Percentiles rank a stretch among this genome's conserved stretches.
Conservation (phyloP, 768 basidiomycete genomes). For the Crucibulum laeve region DNA sequence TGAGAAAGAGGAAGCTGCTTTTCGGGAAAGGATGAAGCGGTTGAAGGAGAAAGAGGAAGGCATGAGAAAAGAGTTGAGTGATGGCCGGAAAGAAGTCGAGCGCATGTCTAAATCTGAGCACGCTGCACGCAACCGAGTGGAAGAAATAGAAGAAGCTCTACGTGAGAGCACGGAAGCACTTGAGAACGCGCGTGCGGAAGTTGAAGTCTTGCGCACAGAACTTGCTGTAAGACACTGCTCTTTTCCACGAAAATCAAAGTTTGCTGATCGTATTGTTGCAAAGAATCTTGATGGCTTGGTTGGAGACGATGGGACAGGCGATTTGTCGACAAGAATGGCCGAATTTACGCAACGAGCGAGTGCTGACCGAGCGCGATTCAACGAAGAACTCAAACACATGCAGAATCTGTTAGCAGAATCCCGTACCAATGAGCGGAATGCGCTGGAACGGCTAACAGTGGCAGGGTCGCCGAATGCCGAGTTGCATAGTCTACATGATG, state of each 20-base stretch:
- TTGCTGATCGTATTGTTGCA: constrained; percentile 2
- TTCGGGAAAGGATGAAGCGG: constrained; percentile 60
- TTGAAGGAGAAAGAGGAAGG: constrained; percentile 71
- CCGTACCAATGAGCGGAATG: constrained; percentile 17
- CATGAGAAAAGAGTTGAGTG: constrained; percentile 66
- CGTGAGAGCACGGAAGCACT: constrained; percentile 83
- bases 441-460: constrained; percentile 8
- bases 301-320: constrained; percentile 32
- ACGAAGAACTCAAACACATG: constrained; percentile 42
- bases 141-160: constrained; percentile 88
- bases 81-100: constrained; percentile 63
- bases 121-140: constrained; percentile 57
- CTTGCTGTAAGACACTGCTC: constrained; percentile 52
- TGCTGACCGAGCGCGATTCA: constrained; percentile 45
- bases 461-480: background rate
- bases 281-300: constrained; percentile 68
- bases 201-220: constrained; percentile 74
- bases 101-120: constrained; percentile 58
- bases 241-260: constrained; percentile 1
- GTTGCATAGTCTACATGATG: background rate
- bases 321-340: constrained; percentile 40
- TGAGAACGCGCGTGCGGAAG: constrained; percentile 87
- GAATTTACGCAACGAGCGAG: constrained; percentile 45
- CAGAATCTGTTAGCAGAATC: constrained; percentile 33
- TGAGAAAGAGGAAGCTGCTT: constrained; percentile 67